Evolutionary conservation across 768 basidiomycete genomes (phyloP), one percentile per base, ranked within the genome.

Genomic region (Pulveroboletus sp.): DNA sequence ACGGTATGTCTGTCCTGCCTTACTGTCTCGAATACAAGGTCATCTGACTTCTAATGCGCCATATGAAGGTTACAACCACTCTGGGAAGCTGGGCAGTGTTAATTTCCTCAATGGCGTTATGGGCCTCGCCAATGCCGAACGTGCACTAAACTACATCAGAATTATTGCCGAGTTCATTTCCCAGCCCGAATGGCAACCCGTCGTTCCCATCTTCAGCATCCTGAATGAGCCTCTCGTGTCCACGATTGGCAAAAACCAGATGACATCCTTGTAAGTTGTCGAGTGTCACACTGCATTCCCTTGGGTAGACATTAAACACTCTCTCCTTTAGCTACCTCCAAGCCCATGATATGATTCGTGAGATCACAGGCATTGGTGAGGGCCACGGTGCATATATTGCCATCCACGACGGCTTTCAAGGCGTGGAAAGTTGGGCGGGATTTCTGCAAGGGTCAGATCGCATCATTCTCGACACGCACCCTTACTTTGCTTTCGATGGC

Each of bases 51-150:
- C 36, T 44, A 38, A 38, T 55, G 15, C 46, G 27, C 39, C 10
- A 49, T 49, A 38, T 56, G 0, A 55, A 77, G 79, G 76, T 26
- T 77, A 74, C 52, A 82, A 82, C 56, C 78, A 84, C 60, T 82
- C 71, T 64, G 81, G 83, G 75, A 82, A 71, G 73, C 39, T 58
- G 8, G 89, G 87, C 5, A 67, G 68, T 21, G 67, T 86, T 61
- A 87, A 89, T 60, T 79, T 83, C 54, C 54, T 86, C 55, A 67
- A 73, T 47, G 83, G 85, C 15, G 80, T 83, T 47, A 93, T 93
- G 90, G 91, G 91, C 14, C 58, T 91, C 42, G 89, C 89, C 39
- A 93, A 93, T 61, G 92, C 87, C 9, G 77, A 93, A 66, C 76
- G 91, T 21, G 77, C 85, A 14, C 71, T 93, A 33, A 78, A 86